Percentiles rank a stretch among this genome's conserved stretches.
Evolutionary conservation across 1,284 basidiomycete species (phyloP).

Genomic region (Leccinum pallidistipes): DNA sequence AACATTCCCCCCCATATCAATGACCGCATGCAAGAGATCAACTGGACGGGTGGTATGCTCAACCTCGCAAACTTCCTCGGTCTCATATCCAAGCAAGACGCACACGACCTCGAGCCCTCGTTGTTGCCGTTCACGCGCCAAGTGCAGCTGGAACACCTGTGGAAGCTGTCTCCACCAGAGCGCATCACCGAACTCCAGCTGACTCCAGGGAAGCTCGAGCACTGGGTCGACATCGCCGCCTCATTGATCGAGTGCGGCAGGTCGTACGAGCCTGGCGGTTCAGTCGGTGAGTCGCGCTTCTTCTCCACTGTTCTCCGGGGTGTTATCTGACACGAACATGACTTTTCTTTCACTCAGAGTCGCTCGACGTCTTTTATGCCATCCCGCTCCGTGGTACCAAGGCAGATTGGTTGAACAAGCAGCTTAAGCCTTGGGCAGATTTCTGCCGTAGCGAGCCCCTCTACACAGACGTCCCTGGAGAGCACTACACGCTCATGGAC

Average conservation of each 20-base stretch:
- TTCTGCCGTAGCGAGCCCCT: conserved; percentile 26
- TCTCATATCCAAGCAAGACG: conserved; percentile 30
- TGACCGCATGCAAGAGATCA: conserved; percentile 43
- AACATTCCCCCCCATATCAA: conserved; percentile 46
- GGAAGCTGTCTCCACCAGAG: conserved; percentile 33
- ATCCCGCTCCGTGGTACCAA: conserved; percentile 33
- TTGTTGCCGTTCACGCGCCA: conserved; percentile 20
- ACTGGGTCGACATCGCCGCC: conserved; percentile 35
- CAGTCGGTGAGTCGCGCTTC: conserved; percentile 25
- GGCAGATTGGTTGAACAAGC: conserved; percentile 36
- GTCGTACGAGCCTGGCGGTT: conserved; percentile 25
- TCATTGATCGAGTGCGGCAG: conserved; percentile 35
- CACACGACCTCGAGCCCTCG: conserved; percentile 21
- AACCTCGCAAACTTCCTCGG: conserved; percentile 36
- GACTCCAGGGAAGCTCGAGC: conserved; percentile 28
- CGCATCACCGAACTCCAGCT: conserved; percentile 33
- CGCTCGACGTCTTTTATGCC: conserved; percentile 32
- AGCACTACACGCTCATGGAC: conserved; percentile 33
- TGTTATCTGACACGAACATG: not conserved
- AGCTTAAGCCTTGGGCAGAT: conserved; percentile 33
- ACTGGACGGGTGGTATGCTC: conserved; percentile 42
- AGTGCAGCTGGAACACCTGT: conserved; percentile 30
- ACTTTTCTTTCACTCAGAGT: conserved; percentile 9
- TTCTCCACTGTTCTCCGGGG: not conserved
- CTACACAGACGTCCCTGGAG: conserved; percentile 27